phyloP scores from a whole-genome alignment of 2,329 filamentous ascomycete species.

The Beauveria sp. region DNA sequence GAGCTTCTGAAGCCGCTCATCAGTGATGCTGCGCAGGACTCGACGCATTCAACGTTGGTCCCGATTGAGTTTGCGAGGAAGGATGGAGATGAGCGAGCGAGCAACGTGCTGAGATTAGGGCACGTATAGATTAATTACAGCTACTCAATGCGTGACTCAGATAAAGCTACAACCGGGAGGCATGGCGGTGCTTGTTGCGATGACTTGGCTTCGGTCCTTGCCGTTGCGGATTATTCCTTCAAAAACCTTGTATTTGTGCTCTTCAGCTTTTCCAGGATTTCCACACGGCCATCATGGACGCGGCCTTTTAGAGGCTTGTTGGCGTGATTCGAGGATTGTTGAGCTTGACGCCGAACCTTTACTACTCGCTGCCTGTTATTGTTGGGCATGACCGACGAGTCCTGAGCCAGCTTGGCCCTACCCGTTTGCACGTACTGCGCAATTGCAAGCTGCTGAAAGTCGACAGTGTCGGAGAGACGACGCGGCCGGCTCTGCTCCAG shows the following conservation, averaged over 20 bases:
- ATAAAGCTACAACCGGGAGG: background rate
- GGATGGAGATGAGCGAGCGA: background rate
- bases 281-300: constrained; percentile 14
- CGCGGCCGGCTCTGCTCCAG: background rate
- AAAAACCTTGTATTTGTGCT: constrained; percentile 23
- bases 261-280: constrained; percentile 23
- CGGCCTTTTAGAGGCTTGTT: background rate
- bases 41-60: constrained; percentile 13
- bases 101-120: constrained; percentile 7
- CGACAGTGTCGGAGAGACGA: background rate
- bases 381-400: background rate
- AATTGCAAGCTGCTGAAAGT: background rate
- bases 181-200: background rate
- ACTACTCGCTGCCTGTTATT: background rate
- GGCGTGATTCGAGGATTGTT: background rate
- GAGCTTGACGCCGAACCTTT: background rate
- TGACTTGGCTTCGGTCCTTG: background rate
- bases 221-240: background rate
- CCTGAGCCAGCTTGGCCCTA: background rate
- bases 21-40: background rate
- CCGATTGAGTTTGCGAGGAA: constrained; percentile 17
- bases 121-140: background rate
- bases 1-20: constrained; percentile 20
- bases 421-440: background rate
- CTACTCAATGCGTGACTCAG: too few species aligned